Percentiles rank a stretch among this genome's conserved stretches.
These are phyloP conservation scores for Talaromyces sp. DNA, from an alignment of 2,329 filamentous ascomycete genomes.

Conservation along the genomic window DNA sequence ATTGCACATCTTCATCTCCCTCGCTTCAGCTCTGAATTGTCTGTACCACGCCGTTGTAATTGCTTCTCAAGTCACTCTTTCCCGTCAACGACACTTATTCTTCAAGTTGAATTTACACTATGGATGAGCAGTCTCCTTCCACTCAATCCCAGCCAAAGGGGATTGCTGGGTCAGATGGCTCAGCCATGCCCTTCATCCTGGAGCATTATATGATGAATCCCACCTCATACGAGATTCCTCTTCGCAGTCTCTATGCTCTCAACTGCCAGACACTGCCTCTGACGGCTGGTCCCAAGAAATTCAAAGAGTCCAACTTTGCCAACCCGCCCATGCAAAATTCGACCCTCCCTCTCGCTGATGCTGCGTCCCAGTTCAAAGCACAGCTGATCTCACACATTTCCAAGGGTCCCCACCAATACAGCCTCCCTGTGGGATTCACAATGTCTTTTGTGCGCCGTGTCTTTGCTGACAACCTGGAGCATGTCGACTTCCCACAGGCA, in stretches of 20 bases:
- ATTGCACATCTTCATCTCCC: neutral
- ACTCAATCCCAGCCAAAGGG: conserved; percentile 23
- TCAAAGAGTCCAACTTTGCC: conserved; percentile 37
- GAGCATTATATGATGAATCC: conserved; percentile 61
- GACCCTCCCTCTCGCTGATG: conserved; percentile 28
- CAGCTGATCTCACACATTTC: conserved; percentile 52
- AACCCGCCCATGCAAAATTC: conserved; percentile 29
- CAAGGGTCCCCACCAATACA: conserved; percentile 58
- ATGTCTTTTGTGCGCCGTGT: conserved; percentile 59
- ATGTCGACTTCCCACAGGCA: conserved; percentile 64
- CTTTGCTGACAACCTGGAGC: conserved; percentile 54
- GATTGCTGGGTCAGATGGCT: conserved; percentile 35
- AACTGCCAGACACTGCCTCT: conserved; percentile 52
- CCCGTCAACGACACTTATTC: neutral
- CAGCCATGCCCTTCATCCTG: conserved; percentile 52
- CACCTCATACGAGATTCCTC: conserved; percentile 61
- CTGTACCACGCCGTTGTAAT: neutral
- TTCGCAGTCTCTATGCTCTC: conserved; percentile 65
- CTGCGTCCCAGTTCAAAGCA: conserved; percentile 42
- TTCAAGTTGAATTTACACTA: neutral
- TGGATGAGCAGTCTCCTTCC: conserved; percentile 13
- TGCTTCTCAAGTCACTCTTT: neutral
- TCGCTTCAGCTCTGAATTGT: neutral
- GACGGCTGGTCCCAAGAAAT: conserved; percentile 21
- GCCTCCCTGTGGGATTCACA: conserved; percentile 61